Base-by-base conservation (phyloP, 768 basidiomycete species). In the Psilocybe cubensis region DNA sequence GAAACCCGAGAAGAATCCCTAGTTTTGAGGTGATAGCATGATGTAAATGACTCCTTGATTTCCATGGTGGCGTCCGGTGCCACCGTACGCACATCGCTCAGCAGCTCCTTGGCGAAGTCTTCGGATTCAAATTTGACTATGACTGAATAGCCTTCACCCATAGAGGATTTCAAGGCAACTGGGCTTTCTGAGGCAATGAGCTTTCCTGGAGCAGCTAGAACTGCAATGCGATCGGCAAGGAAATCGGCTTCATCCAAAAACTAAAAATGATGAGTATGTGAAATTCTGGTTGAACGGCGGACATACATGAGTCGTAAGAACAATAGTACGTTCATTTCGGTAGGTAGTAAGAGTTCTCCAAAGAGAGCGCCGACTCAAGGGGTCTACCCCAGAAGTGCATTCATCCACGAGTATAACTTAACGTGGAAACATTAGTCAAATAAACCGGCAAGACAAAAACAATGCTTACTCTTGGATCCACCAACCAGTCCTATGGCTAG, bases 191-290 rank as follows among this genome's bases (percentile, higher is more conserved):
- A 78, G 0, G 89, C 91, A 3, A 92, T 81, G 2, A 92, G 73
- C 60, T 84, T 89, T n/a, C 91, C 91, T 1, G 91, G 91, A 0
- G 88, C 83, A 14, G 86, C 86, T 4, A 93, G 75, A 46, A 92
- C 85, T 0, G 87, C 89, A 50, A 93, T 89, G 12, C 83, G 77
- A 62, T 93, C 91, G 0, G 85, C 91, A 14, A 93, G 74, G 7
- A 92, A 76, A 64, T 92, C 91, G 0, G 91, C 91, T 71, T 92
- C 89, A 56, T 92, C 90, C 0, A 91, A 76, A 72, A 90, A 89
- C 85, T 87, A 61, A 24, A 52, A 48, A 33, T 52, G 11, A 50
- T 21, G 10, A n/a, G n/a, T n/a, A n/a, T n/a, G n/a, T n/a, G n/a
- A n/a, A n/a, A n/a, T n/a, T n/a, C n/a, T n/a, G n/a, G n/a, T n/a